Evolutionary conservation across 1,284 basidiomycete genomes (phyloP).

Genomic region (Coniferiporia sulphurascens): DNA sequence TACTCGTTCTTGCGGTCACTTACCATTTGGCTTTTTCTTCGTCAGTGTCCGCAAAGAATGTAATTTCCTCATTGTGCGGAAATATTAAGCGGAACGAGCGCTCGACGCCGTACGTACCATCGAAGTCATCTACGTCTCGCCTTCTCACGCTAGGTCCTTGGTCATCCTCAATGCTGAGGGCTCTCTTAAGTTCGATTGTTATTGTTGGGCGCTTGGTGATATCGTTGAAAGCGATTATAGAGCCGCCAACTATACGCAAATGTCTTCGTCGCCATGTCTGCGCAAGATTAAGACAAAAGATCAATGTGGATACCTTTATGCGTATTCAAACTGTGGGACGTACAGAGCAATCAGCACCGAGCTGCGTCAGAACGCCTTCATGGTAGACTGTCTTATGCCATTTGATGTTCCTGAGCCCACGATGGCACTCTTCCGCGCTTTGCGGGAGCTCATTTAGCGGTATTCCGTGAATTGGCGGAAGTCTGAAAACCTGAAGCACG

Average conservation of each 20-base stretch:
- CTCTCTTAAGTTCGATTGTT: constrained; percentile 88
- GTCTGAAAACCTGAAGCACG: constrained; percentile 81
- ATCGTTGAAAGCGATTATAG: constrained; percentile 89
- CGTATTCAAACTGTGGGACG: constrained; percentile 27
- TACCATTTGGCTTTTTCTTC: constrained; percentile 86
- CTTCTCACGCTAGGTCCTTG: constrained; percentile 43
- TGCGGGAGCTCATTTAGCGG: constrained; percentile 76
- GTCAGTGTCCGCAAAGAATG: constrained; percentile 90
- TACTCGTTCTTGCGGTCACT: constrained; percentile 27
- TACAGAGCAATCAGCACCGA: constrained; percentile 91
- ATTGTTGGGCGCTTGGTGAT: constrained; percentile 89
- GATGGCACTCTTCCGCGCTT: constrained; percentile 87
- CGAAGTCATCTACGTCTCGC: constrained; percentile 55
- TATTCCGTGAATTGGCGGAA: constrained; percentile 86
- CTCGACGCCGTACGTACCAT: constrained; percentile 71
- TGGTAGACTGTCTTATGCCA: constrained; percentile 93
- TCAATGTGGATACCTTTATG: neutral
- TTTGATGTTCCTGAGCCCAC: constrained; percentile 81
- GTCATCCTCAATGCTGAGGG: constrained; percentile 73
- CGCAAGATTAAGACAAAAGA: neutral
- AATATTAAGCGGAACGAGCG: constrained; percentile 87
- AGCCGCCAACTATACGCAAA: constrained; percentile 82
- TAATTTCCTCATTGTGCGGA: constrained; percentile 73
- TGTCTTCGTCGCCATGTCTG: constrained; percentile 87
- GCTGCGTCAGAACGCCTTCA: constrained; percentile 91